A percentile compares a stretch with the other conserved stretches of the same genome.
Evolutionary conservation across 1,284 basidiomycete species (phyloP).

Genomic region (Austroboletus niveus): DNA sequence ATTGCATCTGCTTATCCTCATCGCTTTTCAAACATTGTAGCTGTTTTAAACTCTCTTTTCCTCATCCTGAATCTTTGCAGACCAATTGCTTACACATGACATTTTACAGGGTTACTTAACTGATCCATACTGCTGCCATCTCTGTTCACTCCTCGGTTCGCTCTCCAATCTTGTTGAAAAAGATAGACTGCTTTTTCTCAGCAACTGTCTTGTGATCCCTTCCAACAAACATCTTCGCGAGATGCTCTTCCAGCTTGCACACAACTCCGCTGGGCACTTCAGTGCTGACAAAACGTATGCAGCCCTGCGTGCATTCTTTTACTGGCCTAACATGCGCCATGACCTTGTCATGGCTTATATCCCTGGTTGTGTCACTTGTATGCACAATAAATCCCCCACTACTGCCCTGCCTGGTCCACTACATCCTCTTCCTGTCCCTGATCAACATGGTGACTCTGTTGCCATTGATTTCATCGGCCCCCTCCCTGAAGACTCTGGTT

Average conservation of each 20-base stretch:
- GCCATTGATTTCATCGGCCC: constrained; percentile 37
- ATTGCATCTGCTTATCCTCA: too few species aligned
- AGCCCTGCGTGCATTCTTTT: constrained; percentile 29
- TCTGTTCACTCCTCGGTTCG: too few species aligned
- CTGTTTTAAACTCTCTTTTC: too few species aligned
- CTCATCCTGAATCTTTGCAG: too few species aligned
- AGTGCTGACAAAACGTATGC: constrained; percentile 17
- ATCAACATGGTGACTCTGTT: constrained; percentile 23
- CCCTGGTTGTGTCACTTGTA: constrained; percentile 34
- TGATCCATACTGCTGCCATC: constrained; percentile 33
- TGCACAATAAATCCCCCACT: constrained; percentile 29
- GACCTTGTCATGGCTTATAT: constrained; percentile 32
- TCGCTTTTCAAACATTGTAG: too few species aligned
- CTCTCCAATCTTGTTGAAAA: too few species aligned
- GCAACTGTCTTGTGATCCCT: not conserved
- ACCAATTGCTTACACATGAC: not conserved
- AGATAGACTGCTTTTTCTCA: not conserved
- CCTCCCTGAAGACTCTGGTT: constrained; percentile 28
- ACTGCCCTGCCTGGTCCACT: constrained; percentile 19
- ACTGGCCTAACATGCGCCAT: constrained; percentile 41
- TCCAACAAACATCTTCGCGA: not conserved
- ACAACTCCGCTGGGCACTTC: not conserved
- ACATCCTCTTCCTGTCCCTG: constrained; percentile 34
- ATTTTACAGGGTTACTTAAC: constrained; percentile 30
- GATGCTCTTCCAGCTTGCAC: not conserved